These are phyloP conservation scores for Sugiyamaella grinbergsii DNA, from an alignment of 1,139 yeast genomes.

Conservation along the genomic window DNA sequence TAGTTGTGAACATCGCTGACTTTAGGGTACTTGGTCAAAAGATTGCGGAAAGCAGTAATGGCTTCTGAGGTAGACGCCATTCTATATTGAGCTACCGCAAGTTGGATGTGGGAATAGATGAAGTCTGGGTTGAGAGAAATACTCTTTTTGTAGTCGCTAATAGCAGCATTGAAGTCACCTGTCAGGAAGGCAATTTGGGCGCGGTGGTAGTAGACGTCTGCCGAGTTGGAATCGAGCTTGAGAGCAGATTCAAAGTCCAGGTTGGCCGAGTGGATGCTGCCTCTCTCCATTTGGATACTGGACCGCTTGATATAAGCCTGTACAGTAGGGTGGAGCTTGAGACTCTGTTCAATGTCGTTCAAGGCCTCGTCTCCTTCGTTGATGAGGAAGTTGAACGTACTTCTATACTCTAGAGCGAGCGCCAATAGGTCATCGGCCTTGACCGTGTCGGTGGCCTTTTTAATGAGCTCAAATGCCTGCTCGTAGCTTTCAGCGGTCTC, in stretches of 20 bases:
- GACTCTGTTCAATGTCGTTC: conserved; percentile 61
- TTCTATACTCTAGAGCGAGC: conserved; percentile 79
- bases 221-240: conserved; percentile 64
- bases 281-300: conserved; percentile 76
- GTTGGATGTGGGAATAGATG: conserved; percentile 84
- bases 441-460: conserved; percentile 59
- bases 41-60: conserved; percentile 68
- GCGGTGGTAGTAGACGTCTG: conserved; percentile 90
- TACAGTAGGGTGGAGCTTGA: conserved; percentile 71
- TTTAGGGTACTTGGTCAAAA: conserved; percentile 77
- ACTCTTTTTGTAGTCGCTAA: conserved; percentile 73
- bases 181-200: conserved; percentile 89
- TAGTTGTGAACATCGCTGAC: conserved; percentile 93
- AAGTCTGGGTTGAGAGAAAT: conserved; percentile 72
- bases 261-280: conserved; percentile 60
- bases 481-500: conserved; percentile 74
- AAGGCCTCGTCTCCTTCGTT: conserved; percentile 67
- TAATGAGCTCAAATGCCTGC: conserved; percentile 67
- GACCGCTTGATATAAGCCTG: conserved; percentile 85
- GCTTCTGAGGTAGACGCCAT: conserved; percentile 65
- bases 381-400: conserved; percentile 81
- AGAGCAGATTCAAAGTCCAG: conserved; percentile 75
- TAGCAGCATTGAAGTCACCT: conserved; percentile 73
- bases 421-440: conserved; percentile 36
- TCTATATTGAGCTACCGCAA: conserved; percentile 90